phyloP scores from a whole-genome alignment of 768 basidiomycete species.

The Podaxis sp. region DNA sequence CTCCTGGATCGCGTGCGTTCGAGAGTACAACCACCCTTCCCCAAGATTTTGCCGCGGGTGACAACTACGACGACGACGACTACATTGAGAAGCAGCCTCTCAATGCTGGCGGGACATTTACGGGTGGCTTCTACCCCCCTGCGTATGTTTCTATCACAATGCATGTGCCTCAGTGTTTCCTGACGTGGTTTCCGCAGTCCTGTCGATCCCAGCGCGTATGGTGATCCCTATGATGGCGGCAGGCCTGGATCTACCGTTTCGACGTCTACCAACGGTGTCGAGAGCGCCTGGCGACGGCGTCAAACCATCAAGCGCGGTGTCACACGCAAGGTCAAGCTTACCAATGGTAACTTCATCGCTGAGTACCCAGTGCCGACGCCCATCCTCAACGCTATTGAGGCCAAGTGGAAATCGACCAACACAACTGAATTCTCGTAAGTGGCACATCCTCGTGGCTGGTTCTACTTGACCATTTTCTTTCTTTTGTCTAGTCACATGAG shows the following conservation, averaged over 20 bases:
- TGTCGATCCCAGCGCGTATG: constrained; percentile 59
- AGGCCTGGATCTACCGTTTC: constrained; percentile 55
- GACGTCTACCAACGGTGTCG: constrained; percentile 53
- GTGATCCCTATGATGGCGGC: constrained; percentile 57
- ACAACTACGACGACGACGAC: constrained; percentile 62
- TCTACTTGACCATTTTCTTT: background rate
- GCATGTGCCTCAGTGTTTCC: constrained; percentile 9
- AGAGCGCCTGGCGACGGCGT: constrained; percentile 68
- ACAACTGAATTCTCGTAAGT: constrained; percentile 91
- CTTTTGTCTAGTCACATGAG: constrained; percentile 71
- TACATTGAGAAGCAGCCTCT: constrained; percentile 77
- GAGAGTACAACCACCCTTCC: constrained; percentile 59
- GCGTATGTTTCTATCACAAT: constrained; percentile 43
- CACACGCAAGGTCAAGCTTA: constrained; percentile 92
- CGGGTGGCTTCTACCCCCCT: constrained; percentile 74
- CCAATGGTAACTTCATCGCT: constrained; percentile 88
- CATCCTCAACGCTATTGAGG: constrained; percentile 78
- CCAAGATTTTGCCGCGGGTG: constrained; percentile 25
- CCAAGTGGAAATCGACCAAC: constrained; percentile 67
- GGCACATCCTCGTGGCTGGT: constrained; percentile 5
- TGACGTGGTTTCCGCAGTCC: constrained; percentile 28
- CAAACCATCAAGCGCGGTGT: constrained; percentile 91
- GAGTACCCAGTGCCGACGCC: constrained; percentile 89
- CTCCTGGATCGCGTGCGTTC: constrained; percentile 46
- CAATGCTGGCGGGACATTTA: constrained; percentile 53